Percentiles rank a stretch among this genome's conserved stretches.
These are phyloP conservation scores for Liquidambar formosana DNA, from an alignment of 164 flowering plant species.

Conservation along the genomic window DNA sequence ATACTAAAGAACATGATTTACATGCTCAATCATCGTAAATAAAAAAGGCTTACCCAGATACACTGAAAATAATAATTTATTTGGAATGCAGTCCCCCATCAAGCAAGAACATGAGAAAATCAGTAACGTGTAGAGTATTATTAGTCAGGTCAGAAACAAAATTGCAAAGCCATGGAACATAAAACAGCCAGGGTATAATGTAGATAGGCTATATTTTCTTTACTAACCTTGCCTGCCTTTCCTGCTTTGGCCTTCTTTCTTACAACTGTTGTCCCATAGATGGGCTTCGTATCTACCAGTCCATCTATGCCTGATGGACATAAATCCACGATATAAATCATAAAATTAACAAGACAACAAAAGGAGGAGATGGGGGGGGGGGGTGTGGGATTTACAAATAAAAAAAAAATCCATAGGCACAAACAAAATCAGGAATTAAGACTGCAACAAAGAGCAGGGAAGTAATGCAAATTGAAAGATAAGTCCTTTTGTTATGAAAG, in stretches of 20 bases:
- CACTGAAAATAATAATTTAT: constrained; percentile 39
- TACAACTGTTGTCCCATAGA: constrained; percentile 78
- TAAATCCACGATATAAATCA: not conserved
- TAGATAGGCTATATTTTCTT: not conserved
- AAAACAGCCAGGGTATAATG: not conserved
- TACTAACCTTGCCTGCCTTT: constrained; percentile 71
- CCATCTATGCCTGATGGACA: constrained; percentile 63
- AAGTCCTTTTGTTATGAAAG: no score
- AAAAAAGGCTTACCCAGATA: constrained; percentile 52
- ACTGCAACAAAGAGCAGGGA: no score
- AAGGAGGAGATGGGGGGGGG: not conserved
- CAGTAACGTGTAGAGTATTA: constrained; percentile 1
- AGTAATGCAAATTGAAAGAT: no score
- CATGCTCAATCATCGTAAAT: not conserved
- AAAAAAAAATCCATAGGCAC: not conserved
- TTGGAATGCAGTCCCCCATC: constrained; percentile 15
- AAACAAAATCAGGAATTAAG: no score
- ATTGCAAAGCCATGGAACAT: not conserved
- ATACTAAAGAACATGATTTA: not conserved
- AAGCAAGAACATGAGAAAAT: constrained; percentile 19
- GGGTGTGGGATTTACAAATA: no score
- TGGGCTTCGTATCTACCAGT: constrained; percentile 80
- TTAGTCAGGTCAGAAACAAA: constrained; percentile 2
- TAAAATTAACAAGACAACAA: not conserved
- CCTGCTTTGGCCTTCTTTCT: constrained; percentile 73